Evolutionary conservation across 1,284 basidiomycete genomes (phyloP).

Genomic region (Wolfiporia cocos): DNA sequence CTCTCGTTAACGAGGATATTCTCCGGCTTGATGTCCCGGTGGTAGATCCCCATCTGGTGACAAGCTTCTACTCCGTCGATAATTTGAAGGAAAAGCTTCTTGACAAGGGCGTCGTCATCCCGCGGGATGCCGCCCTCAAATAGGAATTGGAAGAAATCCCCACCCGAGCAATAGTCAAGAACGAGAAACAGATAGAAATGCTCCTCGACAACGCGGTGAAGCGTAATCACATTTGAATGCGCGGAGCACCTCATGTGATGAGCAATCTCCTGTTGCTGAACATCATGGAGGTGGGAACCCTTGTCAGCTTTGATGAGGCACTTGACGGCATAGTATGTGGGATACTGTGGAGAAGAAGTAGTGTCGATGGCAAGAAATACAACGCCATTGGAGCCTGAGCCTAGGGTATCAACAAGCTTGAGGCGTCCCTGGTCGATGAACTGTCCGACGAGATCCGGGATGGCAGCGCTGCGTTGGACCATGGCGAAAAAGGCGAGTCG

Average conservation of each 20-base stretch:
- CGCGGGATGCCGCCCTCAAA: slow-evolving; percentile 13
- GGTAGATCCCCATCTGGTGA: slow-evolving; percentile 55
- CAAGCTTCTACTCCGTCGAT: slow-evolving; percentile 59
- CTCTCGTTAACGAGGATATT: slow-evolving; percentile 54
- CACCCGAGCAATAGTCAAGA: slow-evolving; percentile 52
- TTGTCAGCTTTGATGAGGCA: slow-evolving; percentile 20
- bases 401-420: slow-evolving; percentile 79
- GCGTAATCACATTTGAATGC: slow-evolving; percentile 47
- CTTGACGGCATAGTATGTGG: slow-evolving; percentile 24
- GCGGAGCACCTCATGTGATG: slow-evolving; percentile 45
- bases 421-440: slow-evolving; percentile 72
- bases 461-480: background rate
- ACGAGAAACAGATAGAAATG: slow-evolving; percentile 55
- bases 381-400: slow-evolving; percentile 89
- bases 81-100: slow-evolving; percentile 48
- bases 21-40: slow-evolving; percentile 73
- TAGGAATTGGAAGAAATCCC: slow-evolving; percentile 25
- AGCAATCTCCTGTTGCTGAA: slow-evolving; percentile 42
- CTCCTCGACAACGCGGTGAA: slow-evolving; percentile 58
- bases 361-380: slow-evolving; percentile 83
- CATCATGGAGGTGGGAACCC: slow-evolving; percentile 30
- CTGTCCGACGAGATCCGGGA: slow-evolving; percentile 41
- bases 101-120: slow-evolving; percentile 20
- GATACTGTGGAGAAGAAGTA: slow-evolving; percentile 21
- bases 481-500: background rate